phyloP scores from a whole-genome alignment of 805 yeast genomes.

The Candida tibetensis region DNA sequence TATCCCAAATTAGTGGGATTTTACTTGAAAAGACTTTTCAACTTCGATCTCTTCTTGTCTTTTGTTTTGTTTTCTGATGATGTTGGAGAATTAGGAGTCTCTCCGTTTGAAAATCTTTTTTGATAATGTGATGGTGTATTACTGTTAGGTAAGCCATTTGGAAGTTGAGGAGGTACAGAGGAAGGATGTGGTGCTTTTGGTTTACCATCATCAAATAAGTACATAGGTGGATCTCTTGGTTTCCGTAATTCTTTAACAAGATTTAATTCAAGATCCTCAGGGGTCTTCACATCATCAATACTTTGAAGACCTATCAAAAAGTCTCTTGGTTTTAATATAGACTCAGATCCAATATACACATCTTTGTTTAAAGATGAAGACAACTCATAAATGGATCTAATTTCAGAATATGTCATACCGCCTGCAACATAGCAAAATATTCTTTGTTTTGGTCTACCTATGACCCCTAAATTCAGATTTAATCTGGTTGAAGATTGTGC shows the following conservation, averaged over 20 bases:
- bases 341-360: conserved; percentile 78
- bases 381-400: conserved; percentile 71
- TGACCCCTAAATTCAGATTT: conserved; percentile 2
- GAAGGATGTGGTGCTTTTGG: conserved; percentile 14
- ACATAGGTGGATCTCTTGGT: conserved; percentile 41
- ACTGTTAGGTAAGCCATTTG: conserved; percentile 1
- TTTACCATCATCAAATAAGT: conserved; percentile 35
- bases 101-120: conserved; percentile 12
- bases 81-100: conserved; percentile 6
- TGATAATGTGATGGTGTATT: conserved; percentile 22
- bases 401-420: conserved; percentile 82
- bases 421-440: conserved; percentile 84
- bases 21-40: conserved; percentile 43
- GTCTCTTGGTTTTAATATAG: conserved; percentile 57
- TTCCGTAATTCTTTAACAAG: conserved; percentile 28
- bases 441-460: conserved; percentile 50
- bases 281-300: conserved; percentile 35
- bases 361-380: conserved; percentile 63
- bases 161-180: conserved; percentile 2
- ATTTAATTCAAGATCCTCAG: conserved; percentile 42
- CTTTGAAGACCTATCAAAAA: conserved; percentile 43
- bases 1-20: too few species aligned
- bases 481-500: conserved; percentile 41
- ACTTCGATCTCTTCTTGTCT: conserved; percentile 47
- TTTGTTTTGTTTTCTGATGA: conserved; percentile 8